These are phyloP conservation scores for Fusarium paranaense DNA, from an alignment of 2,329 filamentous ascomycete species.

Conservation along the genomic window DNA sequence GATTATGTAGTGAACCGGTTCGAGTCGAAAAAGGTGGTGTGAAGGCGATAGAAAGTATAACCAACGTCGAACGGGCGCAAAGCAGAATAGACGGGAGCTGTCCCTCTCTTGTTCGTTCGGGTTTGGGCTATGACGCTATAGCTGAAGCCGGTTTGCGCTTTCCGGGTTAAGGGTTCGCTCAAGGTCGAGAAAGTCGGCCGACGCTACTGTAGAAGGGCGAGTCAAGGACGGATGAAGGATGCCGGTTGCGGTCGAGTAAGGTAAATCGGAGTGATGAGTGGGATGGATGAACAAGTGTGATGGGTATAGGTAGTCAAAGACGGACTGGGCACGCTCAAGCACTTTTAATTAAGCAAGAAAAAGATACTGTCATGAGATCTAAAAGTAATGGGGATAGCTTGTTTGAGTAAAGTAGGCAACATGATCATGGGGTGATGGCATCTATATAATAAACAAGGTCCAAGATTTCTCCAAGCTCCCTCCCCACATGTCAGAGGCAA, in stretches of 20 bases:
- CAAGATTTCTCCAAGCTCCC: neutral
- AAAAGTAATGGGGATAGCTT: neutral
- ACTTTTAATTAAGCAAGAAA: neutral
- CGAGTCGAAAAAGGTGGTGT: neutral
- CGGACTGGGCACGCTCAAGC: neutral
- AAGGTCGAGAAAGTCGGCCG: constrained; percentile 17
- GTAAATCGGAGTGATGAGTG: neutral
- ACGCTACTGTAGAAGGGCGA: constrained; percentile 24
- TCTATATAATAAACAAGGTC: constrained; percentile 32
- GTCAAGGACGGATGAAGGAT: constrained; percentile 4
- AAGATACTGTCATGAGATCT: neutral
- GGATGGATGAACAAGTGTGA: constrained; percentile 16
- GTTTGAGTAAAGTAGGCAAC: neutral
- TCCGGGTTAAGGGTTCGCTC: constrained; percentile 15
- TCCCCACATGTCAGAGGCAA: constrained; percentile 17
- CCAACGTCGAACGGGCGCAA: neutral
- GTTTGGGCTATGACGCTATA: constrained; percentile 39
- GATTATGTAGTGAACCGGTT: neutral
- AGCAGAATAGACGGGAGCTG: neutral
- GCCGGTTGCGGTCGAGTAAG: constrained; percentile 9
- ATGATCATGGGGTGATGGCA: constrained; percentile 29
- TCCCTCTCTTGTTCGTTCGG: constrained; percentile 4
- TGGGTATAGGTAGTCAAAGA: neutral
- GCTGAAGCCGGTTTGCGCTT: constrained; percentile 6
- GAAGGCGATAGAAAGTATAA: constrained; percentile 16